phyloP scores from a whole-genome alignment of 306 rosid genomes.

The Cucurbita pepo region DNA sequence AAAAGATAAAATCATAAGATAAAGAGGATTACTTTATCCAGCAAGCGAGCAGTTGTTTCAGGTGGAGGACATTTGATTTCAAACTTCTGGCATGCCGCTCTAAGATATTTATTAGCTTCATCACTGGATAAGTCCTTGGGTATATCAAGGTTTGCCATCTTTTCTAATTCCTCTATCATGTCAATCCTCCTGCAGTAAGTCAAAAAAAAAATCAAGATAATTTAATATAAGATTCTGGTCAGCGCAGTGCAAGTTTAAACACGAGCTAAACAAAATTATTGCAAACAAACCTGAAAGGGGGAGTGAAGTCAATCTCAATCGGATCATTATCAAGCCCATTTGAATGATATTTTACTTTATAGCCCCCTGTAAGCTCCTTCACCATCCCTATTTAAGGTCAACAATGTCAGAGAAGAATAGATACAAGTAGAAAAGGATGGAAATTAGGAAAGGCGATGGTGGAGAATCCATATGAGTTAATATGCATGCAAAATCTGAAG shows the following conservation, averaged over 20 bases:
- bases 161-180: conserved; percentile 75
- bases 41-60: conserved; percentile 70
- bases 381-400: conserved; percentile 51
- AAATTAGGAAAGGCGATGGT: neutral
- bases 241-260: neutral
- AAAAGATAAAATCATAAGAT: neutral
- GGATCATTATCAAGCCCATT: conserved; percentile 64
- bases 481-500: neutral
- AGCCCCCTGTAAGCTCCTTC: conserved; percentile 77
- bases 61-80: conserved; percentile 83
- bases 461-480: neutral
- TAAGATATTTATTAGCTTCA: conserved; percentile 66
- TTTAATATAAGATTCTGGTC: conserved; percentile 6
- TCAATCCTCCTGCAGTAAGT: conserved; percentile 58
- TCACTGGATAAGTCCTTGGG: conserved; percentile 67
- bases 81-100: conserved; percentile 47
- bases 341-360: conserved; percentile 62
- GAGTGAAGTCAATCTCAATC: conserved; percentile 31
- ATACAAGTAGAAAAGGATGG: conserved; percentile 5
- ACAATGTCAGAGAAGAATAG: conserved; percentile 9
- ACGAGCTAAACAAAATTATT: neutral
- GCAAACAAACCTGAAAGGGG: conserved; percentile 35
- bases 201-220: neutral
- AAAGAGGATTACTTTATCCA: conserved; percentile 51
- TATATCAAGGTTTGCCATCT: conserved; percentile 55